Base-by-base conservation (phyloP, 257 asterid species). In the Rhazya stricta region DNA sequence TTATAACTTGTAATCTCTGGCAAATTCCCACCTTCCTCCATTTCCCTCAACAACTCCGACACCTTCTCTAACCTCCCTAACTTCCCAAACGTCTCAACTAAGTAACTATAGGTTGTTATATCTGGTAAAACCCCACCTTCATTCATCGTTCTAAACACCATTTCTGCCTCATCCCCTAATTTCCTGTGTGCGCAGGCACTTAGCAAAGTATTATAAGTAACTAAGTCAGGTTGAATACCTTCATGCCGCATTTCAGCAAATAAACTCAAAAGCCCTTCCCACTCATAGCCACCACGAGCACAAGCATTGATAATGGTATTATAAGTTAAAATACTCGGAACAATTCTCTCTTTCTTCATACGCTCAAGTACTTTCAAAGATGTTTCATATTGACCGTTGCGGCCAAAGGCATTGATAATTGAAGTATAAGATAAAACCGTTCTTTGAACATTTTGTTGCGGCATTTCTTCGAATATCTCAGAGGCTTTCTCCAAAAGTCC, bases 181-280 rank as follows among this genome's bases (percentile, higher is more conserved):
- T 84, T 91, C 81, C 97, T 85, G 79, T 69, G 84, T 7, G 97
- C 82, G 77, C 98, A 94, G 16, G 98, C 96, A 78, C 97, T 85
- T 82, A 94, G 79, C 84, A 94, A 67, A 11, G 97, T 90, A 79
- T 91, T 94, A 58, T 91, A 90, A 9, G 98, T 94, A 68, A 94
- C 94, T 84, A 94, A 87, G 86, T 94, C 98, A 27, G 98, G 97
- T 62, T 88, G 97, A 81, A 94, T 79, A 74, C 98, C 97, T 75
- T 91, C 97, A 7, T 94, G 98, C 82, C 98, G 73, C 97, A 94
- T 94, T 80, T 94, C 97, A 23, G 91, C 98, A 81, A 94, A 94
- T 86, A 94, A 84, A 82, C 96, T 85, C 87, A 94, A 79, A 79
- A 94, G 85, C 54, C 98, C 98, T 72, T 94, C 97, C 98, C 98